These are phyloP conservation scores for Yamadazyma insecticola DNA, from an alignment of 805 yeast species.

Conservation along the genomic window DNA sequence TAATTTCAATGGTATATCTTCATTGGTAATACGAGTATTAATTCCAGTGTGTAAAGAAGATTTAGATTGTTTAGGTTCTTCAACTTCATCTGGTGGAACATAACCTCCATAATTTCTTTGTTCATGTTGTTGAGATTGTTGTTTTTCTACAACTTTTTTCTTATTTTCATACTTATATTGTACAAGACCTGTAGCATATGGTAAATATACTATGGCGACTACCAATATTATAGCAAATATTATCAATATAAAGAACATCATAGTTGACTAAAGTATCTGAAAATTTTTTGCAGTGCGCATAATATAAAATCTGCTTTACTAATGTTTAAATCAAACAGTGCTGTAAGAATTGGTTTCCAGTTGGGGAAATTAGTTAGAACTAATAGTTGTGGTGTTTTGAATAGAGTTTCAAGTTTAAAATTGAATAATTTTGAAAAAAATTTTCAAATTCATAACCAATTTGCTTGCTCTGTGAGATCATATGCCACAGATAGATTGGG, in stretches of 20 bases:
- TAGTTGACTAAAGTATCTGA: too few relatives aligned
- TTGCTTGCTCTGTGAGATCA: conserved; percentile 2
- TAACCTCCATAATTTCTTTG: conserved; percentile 23
- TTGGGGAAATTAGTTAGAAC: too few relatives aligned
- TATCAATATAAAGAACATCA: conserved; percentile 36
- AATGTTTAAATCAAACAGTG: neutral
- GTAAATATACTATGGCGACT: conserved; percentile 39
- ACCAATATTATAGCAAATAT: conserved; percentile 39
- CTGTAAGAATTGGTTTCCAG: too few relatives aligned
- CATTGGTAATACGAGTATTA: conserved; percentile 27
- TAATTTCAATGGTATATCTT: conserved; percentile 34
- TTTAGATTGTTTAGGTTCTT: conserved; percentile 7
- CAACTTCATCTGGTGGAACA: conserved; percentile 36
- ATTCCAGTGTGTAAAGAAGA: conserved; percentile 14
- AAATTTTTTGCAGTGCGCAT: too few relatives aligned
- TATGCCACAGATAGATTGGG: conserved; percentile 12
- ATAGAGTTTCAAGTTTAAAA: too few relatives aligned
- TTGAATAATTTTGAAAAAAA: too few relatives aligned
- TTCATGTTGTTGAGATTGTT: neutral
- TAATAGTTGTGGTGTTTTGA: too few relatives aligned
- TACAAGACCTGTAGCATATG: conserved; percentile 48
- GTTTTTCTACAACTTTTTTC: conserved; percentile 8
- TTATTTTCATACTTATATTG: conserved; percentile 34
- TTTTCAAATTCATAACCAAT: neutral
- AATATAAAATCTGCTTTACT: too few relatives aligned